A percentile compares a stretch with the other conserved stretches of the same genome.
Evolutionary conservation across 345 rosid species (phyloP).

Genomic region (Pugionium cornutum): DNA sequence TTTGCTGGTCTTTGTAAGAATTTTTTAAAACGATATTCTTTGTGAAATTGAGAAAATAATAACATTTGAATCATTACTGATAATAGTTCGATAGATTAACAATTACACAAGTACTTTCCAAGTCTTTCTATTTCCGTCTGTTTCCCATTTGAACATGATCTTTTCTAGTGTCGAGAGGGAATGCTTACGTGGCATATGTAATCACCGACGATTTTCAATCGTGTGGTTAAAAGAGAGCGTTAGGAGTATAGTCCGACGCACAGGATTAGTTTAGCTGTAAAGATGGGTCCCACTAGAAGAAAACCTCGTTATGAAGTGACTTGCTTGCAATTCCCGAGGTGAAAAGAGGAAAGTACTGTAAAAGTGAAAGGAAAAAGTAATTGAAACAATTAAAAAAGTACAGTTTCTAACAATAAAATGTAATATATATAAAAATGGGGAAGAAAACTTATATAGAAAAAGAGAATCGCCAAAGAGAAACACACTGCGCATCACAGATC

Average conservation of each 20-base stretch:
- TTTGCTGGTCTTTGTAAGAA: no score
- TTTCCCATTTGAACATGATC: neutral
- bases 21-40: no score
- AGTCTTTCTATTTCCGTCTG: neutral
- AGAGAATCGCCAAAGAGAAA: constrained; percentile 23
- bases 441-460: constrained; percentile 9
- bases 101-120: no score
- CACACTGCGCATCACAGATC: constrained; percentile 52
- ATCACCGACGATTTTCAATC: neutral
- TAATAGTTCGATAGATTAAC: no score
- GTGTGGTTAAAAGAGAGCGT: neutral
- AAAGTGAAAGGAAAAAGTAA: no score
- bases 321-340: constrained; percentile 30
- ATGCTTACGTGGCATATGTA: constrained; percentile 4
- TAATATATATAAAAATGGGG: neutral
- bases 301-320: constrained; percentile 37
- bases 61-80: no score
- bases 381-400: neutral
- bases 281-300: constrained; percentile 22
- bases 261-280: neutral
- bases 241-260: constrained; percentile 13
- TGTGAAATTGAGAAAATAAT: no score
- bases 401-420: neutral
- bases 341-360: neutral
- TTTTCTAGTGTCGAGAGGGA: neutral